These are phyloP conservation scores for Eutrema yunnanense DNA, from an alignment of 345 rosid species.

Conservation along the genomic window DNA sequence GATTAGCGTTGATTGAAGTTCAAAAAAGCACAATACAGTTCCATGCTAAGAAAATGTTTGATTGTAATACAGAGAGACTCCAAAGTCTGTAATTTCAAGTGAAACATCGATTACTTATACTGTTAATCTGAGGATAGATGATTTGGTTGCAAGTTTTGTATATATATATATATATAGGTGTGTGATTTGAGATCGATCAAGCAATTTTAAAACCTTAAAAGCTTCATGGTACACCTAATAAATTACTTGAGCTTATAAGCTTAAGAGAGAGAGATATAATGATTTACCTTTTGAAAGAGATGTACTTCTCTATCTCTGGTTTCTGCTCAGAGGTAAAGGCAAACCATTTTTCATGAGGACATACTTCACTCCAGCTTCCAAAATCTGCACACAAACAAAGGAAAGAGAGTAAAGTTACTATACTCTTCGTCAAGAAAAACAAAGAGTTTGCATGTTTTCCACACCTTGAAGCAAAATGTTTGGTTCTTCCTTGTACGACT, in stretches of 20 bases:
- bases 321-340: conserved; percentile 47
- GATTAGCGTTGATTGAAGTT: not conserved
- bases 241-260: not conserved
- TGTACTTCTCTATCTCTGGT: conserved; percentile 50
- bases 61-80: not conserved
- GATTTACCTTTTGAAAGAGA: conserved; percentile 43
- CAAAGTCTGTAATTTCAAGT: not conserved
- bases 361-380: conserved; percentile 29
- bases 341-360: conserved; percentile 55
- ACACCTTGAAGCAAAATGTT: conserved; percentile 69
- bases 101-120: too few species aligned
- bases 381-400: conserved; percentile 37
- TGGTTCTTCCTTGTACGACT: conserved; percentile 29
- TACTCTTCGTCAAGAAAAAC: not conserved
- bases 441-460: not conserved
- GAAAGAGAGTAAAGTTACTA: not conserved
- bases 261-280: not conserved
- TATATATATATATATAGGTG: not conserved
- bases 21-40: not conserved
- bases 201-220: not conserved
- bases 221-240: not conserved
- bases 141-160: not conserved
- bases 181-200: not conserved
- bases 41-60: not conserved
- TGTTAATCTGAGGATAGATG: too few species aligned